phyloP scores from a whole-genome alignment of 306 rosid genomes.

The Vigna radiata region DNA sequence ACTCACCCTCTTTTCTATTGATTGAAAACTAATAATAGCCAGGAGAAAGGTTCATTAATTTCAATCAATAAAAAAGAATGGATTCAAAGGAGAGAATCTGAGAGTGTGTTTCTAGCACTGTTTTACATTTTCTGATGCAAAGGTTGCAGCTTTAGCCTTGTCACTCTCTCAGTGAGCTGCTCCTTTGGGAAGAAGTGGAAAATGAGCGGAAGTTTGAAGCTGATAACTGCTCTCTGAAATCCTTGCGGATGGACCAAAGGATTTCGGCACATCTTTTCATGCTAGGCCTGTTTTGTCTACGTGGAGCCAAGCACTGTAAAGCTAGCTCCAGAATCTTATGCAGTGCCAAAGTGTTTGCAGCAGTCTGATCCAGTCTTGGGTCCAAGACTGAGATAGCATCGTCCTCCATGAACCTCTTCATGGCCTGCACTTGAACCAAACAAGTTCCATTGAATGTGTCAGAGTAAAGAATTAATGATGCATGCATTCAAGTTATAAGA shows the following conservation, averaged over 20 bases:
- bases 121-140: conserved; percentile 27
- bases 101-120: background rate
- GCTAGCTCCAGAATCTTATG: conserved; percentile 89
- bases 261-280: conserved; percentile 94
- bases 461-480: background rate
- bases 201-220: conserved; percentile 64
- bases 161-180: conserved; percentile 49
- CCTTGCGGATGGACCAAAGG: conserved; percentile 95
- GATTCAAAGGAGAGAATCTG: background rate
- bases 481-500: background rate
- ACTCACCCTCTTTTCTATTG: background rate
- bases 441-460: conserved; percentile 15
- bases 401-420: conserved; percentile 78
- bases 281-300: conserved; percentile 83
- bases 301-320: conserved; percentile 91
- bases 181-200: conserved; percentile 66
- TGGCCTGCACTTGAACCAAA: conserved; percentile 72
- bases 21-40: background rate
- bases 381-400: conserved; percentile 66
- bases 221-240: conserved; percentile 63
- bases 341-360: conserved; percentile 62
- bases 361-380: conserved; percentile 67
- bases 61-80: background rate
- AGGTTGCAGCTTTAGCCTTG: conserved; percentile 19
- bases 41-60: background rate